Evolutionary conservation across 2,329 filamentous ascomycete species (phyloP), one percentile per base, ranked within the genome.

Genomic region (Botrytis galanthina): DNA sequence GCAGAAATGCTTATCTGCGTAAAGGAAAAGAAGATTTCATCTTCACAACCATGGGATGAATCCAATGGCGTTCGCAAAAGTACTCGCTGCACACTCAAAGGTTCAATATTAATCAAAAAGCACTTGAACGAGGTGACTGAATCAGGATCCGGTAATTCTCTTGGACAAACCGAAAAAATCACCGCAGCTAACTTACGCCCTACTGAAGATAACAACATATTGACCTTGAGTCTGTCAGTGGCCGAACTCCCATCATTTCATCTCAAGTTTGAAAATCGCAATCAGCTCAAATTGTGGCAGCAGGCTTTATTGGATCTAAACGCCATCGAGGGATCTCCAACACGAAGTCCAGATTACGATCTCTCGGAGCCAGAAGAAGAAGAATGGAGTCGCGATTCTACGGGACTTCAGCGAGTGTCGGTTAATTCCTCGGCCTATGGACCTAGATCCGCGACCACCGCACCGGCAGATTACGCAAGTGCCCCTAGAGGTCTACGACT

Each of bases 1-100:
- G 93, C 92, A 7, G 96, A 99, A 84, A 99, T 99, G 96, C 92
- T 99, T 79, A 99, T 99, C 77, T 99, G 96, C 81, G 94, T 99
- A 75, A 99, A 98, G 83, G 96, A 98, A 84, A 98, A 98, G 88
- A 97, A 95, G 84, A 77, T 85, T 57, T 79, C 82, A 64, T 81
- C 79, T 75, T 86, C 87, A 57, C 87, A 89, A 70, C 89, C 93
- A 76, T 95, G 93, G 88, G 91, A 90, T 69, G 89, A 89, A 71
- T 84, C 84, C 29, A 84, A 85, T 7, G 81, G 85, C 1, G 87
- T 87, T 35, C 87, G 87, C 73, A 95, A 92, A 81, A 85, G 88
- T 16, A 90, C 90, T 4, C 90, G 93, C 76, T 98, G 92, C 85
- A 97, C 95, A 0, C 86, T 99, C 60, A 99, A 99, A 84, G 96